Percentiles rank a stretch among this genome's conserved stretches.
phyloP scores from a whole-genome alignment of 495 filamentous ascomycete species.

The Margaritispora aquatica region DNA sequence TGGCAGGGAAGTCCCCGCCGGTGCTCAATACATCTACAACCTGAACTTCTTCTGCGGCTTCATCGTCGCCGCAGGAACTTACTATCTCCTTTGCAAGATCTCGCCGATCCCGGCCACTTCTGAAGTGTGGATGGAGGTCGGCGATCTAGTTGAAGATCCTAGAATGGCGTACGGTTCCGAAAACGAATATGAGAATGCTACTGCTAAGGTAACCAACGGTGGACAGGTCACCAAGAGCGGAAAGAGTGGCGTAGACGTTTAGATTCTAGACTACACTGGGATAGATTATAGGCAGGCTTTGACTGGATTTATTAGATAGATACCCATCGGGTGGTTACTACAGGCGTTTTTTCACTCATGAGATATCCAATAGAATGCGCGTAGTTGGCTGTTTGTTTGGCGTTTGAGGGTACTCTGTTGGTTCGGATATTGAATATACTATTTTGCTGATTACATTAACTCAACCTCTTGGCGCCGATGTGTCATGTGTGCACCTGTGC shows the following conservation, averaged over 20 bases:
- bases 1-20: slow-evolving; percentile 58
- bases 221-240: slow-evolving; percentile 2
- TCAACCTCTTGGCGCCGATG: no score
- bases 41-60: slow-evolving; percentile 88
- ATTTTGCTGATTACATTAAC: no score
- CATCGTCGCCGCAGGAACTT: slow-evolving; percentile 59
- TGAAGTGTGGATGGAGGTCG: slow-evolving; percentile 76
- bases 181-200: slow-evolving; percentile 5
- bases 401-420: neutral
- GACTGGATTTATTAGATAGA: no score
- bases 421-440: no score
- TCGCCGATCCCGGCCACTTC: slow-evolving; percentile 71
- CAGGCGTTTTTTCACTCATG: neutral
- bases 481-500: no score
- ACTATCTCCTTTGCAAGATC: slow-evolving; percentile 60
- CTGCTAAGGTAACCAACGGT: neutral
- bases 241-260: slow-evolving; percentile 12
- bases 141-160: slow-evolving; percentile 53
- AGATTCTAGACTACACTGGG: neutral
- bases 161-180: slow-evolving; percentile 39
- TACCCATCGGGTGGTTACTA: no score
- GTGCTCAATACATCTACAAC: slow-evolving; percentile 82
- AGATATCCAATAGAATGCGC: neutral
- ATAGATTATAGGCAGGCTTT: no score
- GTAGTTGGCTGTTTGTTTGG: neutral